Evolutionary conservation across 306 rosid genomes (phyloP).

Genomic region (Calophaca sinica): DNA sequence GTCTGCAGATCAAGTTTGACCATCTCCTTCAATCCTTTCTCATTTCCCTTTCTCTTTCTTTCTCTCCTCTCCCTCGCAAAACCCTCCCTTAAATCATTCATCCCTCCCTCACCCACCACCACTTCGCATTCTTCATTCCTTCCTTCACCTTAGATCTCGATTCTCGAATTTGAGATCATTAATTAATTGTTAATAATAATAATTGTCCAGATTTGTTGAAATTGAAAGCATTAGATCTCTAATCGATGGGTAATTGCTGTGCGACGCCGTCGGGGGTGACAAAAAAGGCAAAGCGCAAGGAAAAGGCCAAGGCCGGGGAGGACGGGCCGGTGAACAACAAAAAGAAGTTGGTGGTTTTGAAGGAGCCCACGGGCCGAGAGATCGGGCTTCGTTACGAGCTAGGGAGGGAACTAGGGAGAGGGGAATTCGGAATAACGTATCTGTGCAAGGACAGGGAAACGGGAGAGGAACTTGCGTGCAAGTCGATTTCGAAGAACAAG

Average conservation of each 20-base stretch:
- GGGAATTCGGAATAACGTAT: conserved; percentile 87
- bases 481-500: conserved; percentile 87
- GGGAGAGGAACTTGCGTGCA: conserved; percentile 68
- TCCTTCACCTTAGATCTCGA: not conserved
- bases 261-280: conserved; percentile 33
- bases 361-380: conserved; percentile 76
- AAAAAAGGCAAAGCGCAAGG: conserved; percentile 49
- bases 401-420: conserved; percentile 85
- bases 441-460: conserved; percentile 67
- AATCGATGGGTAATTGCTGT: conserved; percentile 82
- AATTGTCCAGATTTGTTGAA: not conserved
- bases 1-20: conserved; percentile 40
- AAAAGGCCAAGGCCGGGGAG: conserved; percentile 48
- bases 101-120: not conserved
- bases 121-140: not conserved
- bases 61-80: conserved; percentile 8
- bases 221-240: not conserved
- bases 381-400: conserved; percentile 67
- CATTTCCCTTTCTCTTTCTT: not conserved
- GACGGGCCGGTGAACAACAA: conserved; percentile 51
- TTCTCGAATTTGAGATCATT: too few relatives aligned
- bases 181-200: not conserved
- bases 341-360: conserved; percentile 63
- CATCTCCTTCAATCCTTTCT: conserved; percentile 41
- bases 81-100: conserved; percentile 16